Conservation (phyloP, 108 stramenopile genomes). For the Conticribra weissflogii region DNA sequence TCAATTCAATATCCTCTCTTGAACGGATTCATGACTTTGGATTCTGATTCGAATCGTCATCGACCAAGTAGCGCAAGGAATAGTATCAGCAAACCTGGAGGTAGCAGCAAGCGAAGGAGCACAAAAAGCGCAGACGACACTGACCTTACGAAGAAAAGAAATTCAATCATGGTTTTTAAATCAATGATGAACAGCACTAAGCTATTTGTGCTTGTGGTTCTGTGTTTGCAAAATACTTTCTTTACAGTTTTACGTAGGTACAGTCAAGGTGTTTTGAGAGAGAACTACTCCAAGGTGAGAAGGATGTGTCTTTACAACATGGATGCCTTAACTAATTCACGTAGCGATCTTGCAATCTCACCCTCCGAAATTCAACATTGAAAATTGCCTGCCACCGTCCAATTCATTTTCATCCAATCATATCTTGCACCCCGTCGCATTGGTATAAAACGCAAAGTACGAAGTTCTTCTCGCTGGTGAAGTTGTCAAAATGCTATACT, state of each 20-base stretch:
- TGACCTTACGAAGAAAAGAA: constrained; percentile 17
- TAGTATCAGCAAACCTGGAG: not conserved
- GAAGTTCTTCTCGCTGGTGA: constrained; percentile 82
- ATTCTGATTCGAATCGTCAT: too few species aligned
- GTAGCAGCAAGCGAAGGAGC: not conserved
- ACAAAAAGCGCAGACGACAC: constrained; percentile 1
- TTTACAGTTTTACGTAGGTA: constrained; percentile 91
- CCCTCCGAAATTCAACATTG: too few species aligned
- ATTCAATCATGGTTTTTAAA: constrained; percentile 17
- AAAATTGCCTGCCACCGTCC: too few species aligned
- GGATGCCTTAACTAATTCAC: too few species aligned
- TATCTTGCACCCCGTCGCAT: too few species aligned
- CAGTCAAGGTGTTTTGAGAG: constrained; percentile 78
- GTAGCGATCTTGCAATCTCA: too few species aligned
- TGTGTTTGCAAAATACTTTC: constrained; percentile 84
- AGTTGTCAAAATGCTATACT: constrained; percentile 79
- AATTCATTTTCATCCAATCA: constrained; percentile 21
- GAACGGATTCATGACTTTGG: too few species aligned
- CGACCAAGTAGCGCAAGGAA: not conserved
- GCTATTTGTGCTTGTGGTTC: constrained; percentile 65
- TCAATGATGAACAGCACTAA: constrained; percentile 65
- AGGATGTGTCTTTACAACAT: constrained; percentile 35
- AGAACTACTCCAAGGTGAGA: constrained; percentile 84
- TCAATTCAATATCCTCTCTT: too few species aligned
- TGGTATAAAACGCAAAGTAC: constrained; percentile 56